Percentiles rank a stretch among this genome's conserved stretches.
These are phyloP conservation scores for Globisporangium heterothallicum DNA, from an alignment of 352 stramenopile genomes.

Conservation along the genomic window DNA sequence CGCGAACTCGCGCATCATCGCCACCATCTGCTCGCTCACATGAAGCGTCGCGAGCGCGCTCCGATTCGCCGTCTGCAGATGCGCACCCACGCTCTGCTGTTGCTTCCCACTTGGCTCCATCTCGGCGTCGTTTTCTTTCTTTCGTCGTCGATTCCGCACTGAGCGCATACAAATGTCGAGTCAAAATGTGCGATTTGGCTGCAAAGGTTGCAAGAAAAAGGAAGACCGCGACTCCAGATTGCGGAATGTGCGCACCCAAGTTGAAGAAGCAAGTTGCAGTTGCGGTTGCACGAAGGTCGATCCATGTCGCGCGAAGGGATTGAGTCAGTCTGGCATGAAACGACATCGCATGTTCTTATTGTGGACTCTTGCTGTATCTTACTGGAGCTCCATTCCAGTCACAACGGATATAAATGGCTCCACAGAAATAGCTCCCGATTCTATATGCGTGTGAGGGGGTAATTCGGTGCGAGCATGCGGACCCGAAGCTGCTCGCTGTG, in stretches of 20 bases:
- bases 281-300: slow-evolving; percentile 2
- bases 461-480: too few relatives aligned
- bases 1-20: slow-evolving; percentile 25
- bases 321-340: too few relatives aligned
- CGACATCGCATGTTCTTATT: too few relatives aligned
- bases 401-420: too few relatives aligned
- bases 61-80: neutral
- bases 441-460: neutral
- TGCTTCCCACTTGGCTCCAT: neutral
- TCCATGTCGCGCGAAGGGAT: neutral
- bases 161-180: neutral
- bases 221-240: neutral
- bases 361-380: too few relatives aligned
- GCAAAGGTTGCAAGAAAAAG: too few relatives aligned
- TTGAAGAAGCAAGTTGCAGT: neutral
- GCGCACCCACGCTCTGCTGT: neutral
- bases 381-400: too few relatives aligned
- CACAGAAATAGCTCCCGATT: neutral
- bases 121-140: neutral
- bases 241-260: neutral
- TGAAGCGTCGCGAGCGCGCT: slow-evolving; percentile 16
- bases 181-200: neutral
- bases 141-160: slow-evolving; percentile 3
- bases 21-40: slow-evolving; percentile 20
- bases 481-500: too few relatives aligned